Evolutionary conservation across 2,329 filamentous ascomycete genomes (phyloP).

Genomic region (Aspergillus novoparasiticus): DNA sequence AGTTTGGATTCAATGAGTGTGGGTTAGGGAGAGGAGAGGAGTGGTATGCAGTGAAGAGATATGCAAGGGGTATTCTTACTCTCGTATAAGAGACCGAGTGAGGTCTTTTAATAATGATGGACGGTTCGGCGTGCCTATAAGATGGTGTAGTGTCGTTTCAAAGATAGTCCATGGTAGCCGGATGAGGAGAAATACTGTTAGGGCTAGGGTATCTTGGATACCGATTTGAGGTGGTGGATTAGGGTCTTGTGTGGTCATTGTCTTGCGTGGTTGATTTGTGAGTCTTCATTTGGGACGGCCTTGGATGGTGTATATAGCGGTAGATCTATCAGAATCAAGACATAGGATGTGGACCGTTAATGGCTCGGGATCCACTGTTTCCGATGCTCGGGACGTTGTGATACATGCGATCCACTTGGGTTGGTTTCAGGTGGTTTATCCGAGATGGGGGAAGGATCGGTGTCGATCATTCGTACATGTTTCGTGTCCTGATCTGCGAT

Average conservation of each 20-base stretch:
- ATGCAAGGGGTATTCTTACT: neutral
- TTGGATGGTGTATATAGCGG: neutral
- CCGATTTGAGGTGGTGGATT: neutral
- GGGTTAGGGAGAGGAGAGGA: neutral
- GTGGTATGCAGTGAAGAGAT: neutral
- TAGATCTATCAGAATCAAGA: neutral
- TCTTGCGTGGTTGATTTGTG: neutral
- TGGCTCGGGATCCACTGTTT: neutral
- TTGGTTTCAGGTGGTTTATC: neutral
- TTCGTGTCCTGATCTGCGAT: neutral
- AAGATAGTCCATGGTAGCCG: neutral
- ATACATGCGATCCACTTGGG: neutral
- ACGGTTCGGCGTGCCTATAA: neutral
- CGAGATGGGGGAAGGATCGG: neutral
- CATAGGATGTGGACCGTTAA: neutral
- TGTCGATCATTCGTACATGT: neutral
- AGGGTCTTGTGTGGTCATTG: neutral
- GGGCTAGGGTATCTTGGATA: neutral
- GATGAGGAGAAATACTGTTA: neutral
- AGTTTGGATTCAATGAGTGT: neutral
- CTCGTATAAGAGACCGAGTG: neutral
- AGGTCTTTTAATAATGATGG: neutral
- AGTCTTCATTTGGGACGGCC: neutral
- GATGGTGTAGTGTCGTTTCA: neutral
- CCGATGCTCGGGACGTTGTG: neutral